These are phyloP conservation scores for Carpinus fangiana DNA, from an alignment of 306 rosid genomes.

Conservation along the genomic window DNA sequence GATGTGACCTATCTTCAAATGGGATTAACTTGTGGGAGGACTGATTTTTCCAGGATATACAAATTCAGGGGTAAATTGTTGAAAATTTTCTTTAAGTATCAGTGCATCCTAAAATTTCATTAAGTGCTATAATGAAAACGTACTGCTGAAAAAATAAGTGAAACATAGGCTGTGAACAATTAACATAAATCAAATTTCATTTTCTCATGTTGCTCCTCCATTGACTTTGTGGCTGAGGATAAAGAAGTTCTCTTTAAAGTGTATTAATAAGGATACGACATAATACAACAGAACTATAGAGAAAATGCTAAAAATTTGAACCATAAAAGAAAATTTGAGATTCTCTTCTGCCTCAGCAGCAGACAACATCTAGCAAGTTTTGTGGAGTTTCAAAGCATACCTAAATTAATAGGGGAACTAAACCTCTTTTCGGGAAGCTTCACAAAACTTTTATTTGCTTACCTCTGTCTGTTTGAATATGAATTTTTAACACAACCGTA, in stretches of 20 bases:
- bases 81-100: not conserved
- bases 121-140: not conserved
- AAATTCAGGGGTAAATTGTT: not conserved
- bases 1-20: not conserved
- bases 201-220: not conserved
- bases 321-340: not conserved
- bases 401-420: not conserved
- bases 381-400: not conserved
- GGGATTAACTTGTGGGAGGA: constrained; percentile 1
- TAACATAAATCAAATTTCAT: not conserved
- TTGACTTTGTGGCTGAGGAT: not conserved
- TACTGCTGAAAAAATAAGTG: not conserved
- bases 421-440: not conserved
- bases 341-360: not conserved
- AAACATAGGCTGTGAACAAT: not conserved
- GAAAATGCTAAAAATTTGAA: too few species aligned
- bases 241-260: not conserved
- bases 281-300: not conserved
- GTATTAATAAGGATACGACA: not conserved
- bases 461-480: not conserved
- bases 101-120: not conserved
- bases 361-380: not conserved
- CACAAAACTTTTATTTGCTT: not conserved
- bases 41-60: not conserved
- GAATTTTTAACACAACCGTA: not conserved